Base-by-base conservation (phyloP, 192 early-diverging fungal genomes). In the Radiomyces spectabilis region DNA sequence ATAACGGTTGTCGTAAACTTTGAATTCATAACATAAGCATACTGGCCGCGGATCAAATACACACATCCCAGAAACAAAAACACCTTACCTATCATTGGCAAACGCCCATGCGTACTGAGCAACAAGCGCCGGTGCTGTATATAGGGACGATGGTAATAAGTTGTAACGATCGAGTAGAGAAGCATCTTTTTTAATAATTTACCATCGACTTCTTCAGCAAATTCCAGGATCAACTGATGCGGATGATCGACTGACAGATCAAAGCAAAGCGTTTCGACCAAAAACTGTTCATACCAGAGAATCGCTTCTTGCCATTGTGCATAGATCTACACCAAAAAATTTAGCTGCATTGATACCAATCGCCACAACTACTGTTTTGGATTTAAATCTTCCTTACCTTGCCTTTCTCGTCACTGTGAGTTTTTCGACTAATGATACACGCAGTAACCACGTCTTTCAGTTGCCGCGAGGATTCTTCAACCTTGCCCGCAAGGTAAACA, bases 171-270 rank as follows among this genome's bases (percentile, higher is more conserved):
- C 15, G 53, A 53, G 49, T 37, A 32, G 21, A 59, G 51, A 48
- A 40, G 4, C 32, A 41, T 55, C 45, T 44, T 19, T n/a, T 3
- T 19, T 7, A 22, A 22, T 24, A 7, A n/a, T n/a, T 43, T 40
- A 62, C 59, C 51, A n/a, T 55, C 19, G 9, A 71, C 29, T 39
- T 58, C 53, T 38, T 50, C 29, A 27, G 42, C 50, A 35, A 53
- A 74, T 19, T 75, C 51, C 37, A 86, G 34, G 5, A 64, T 33
- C 7, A 72, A 55, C 9, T 55, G 34, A 59, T 89, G 81, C 27
- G 86, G 86, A 57, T 86, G 83, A 5, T 78, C 62, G 10, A 89
- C 66, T 2, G 72, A 74, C 38, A 89, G 51, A 55, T 89, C 87
- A 57, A 86, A 89, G 47, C 83, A 85, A 41, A 79, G 68, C 32